Evolutionary conservation across 2,329 filamentous ascomycete genomes (phyloP).

Genomic region (Tolypocladium paradoxum): DNA sequence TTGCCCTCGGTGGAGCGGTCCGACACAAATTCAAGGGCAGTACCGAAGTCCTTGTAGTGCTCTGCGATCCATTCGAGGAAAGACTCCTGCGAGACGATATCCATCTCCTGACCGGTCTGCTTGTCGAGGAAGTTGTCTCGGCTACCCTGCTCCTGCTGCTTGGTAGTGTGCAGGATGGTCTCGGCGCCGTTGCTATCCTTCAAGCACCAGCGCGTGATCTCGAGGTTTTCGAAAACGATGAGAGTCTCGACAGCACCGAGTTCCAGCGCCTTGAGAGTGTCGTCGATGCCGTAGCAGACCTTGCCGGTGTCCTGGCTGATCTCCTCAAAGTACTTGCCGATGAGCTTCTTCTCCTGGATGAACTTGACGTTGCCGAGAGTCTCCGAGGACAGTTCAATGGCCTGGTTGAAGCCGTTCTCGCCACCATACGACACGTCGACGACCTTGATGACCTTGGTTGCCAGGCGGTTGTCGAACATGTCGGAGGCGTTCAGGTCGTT

Average conservation of each 20-base stretch:
- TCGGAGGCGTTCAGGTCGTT: constrained; percentile 97
- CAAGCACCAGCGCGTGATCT: constrained; percentile 83
- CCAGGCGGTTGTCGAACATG: constrained; percentile 87
- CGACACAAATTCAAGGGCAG: constrained; percentile 90
- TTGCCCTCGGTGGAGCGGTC: constrained; percentile 97
- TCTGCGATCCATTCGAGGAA: constrained; percentile 99
- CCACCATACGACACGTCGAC: constrained; percentile 98
- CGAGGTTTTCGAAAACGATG: constrained; percentile 95
- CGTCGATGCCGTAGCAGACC: constrained; percentile 95
- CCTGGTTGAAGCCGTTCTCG: constrained; percentile 99
- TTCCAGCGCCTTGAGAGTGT: constrained; percentile 93
- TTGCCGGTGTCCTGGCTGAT: constrained; percentile 96
- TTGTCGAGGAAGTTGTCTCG: constrained; percentile 89
- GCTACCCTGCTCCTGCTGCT: constrained; percentile 58
- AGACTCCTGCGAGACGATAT: constrained; percentile 72
- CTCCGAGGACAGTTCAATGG: constrained; percentile 89
- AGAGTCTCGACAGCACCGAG: constrained; percentile 88
- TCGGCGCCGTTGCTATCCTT: constrained; percentile 68
- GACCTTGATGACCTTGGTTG: constrained; percentile 96
- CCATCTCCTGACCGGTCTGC: constrained; percentile 95
- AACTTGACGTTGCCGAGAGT: constrained; percentile 99
- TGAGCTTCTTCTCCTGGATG: constrained; percentile 99
- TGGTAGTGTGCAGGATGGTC: constrained; percentile 76
- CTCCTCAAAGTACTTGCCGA: constrained; percentile 97
- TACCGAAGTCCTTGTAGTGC: constrained; percentile 96